These are phyloP conservation scores for Marchantia polymorpha DNA, from an alignment of 225 moss, liverwort and hornwort genomes.

Conservation along the genomic window DNA sequence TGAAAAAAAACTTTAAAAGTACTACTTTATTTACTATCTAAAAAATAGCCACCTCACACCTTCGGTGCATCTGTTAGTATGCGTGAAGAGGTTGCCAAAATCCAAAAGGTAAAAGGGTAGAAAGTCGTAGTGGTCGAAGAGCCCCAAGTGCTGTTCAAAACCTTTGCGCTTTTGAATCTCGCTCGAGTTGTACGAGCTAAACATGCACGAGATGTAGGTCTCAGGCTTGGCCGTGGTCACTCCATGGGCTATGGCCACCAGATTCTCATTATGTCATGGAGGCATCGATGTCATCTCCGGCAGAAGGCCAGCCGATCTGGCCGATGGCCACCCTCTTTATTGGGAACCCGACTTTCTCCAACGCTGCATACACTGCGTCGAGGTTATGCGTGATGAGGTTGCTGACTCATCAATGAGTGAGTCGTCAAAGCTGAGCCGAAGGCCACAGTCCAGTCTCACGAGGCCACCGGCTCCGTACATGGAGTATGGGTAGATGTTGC, in stretches of 20 bases:
- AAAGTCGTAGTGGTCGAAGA: not conserved
- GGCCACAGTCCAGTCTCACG: not conserved
- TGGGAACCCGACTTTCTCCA: not conserved
- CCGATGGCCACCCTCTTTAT: not conserved
- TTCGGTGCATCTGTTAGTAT: too few relatives aligned
- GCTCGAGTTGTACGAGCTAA: not conserved
- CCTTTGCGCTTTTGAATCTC: not conserved
- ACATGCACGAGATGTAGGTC: not conserved
- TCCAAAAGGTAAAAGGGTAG: too few relatives aligned
- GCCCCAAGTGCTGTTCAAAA: not conserved
- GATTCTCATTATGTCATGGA: constrained; percentile 1
- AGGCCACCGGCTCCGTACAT: not conserved
- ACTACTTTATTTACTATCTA: too few relatives aligned
- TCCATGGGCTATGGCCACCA: not conserved
- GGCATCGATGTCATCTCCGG: not conserved
- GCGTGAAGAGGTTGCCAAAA: too few relatives aligned
- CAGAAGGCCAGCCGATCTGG: constrained; percentile 10
- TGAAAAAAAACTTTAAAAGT: too few relatives aligned
- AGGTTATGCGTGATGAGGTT: constrained; percentile 9
- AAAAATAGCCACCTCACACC: too few relatives aligned
- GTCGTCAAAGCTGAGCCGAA: not conserved
- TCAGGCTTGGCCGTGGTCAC: not conserved
- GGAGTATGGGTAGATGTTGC: constrained; percentile 9
- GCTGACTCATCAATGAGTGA: not conserved
- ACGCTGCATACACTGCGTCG: not conserved